Percentiles rank a stretch among this genome's conserved stretches.
phyloP scores from a whole-genome alignment of 2,329 filamentous ascomycete genomes.

The Magnaporthiopsis rhizophila region DNA sequence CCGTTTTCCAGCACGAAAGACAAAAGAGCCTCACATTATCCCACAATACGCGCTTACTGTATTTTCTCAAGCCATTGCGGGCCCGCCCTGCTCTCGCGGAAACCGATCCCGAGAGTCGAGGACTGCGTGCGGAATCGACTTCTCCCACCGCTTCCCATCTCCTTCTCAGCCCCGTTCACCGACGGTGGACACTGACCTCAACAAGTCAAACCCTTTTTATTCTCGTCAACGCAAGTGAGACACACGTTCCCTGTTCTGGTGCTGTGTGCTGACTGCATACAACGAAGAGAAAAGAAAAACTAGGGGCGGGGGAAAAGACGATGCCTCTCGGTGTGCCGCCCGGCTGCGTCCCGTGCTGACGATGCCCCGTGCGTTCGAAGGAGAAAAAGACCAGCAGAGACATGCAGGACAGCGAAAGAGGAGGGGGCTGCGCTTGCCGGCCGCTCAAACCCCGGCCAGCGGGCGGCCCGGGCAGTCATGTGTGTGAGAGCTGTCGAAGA shows the following conservation, averaged over 20 bases:
- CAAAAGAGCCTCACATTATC: no score
- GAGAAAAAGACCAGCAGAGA: not conserved
- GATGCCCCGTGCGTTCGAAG: not conserved
- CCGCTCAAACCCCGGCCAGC: no score
- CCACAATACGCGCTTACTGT: no score
- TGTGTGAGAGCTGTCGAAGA: not conserved
- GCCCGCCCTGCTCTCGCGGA: no score
- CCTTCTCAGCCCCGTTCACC: no score
- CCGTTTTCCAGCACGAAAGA: no score
- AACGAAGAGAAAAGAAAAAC: not conserved
- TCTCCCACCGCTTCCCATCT: no score
- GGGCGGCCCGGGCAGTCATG: not conserved
- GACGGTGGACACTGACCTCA: not conserved
- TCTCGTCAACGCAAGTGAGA: not conserved
- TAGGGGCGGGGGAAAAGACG: not conserved
- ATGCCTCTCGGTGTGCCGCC: not conserved
- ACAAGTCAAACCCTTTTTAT: no score
- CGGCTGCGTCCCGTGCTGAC: not conserved
- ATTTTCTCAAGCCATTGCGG: no score
- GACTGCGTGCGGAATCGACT: no score
- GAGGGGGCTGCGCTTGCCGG: not conserved
- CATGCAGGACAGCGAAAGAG: not conserved
- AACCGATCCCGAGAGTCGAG: no score
- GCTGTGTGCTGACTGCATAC: not conserved
- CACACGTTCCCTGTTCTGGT: not conserved